Conservation (phyloP, 176 grass and related monocot species). For the maize (Zea mays) region Zm-B73-REFERENCE-NAM-5.0 NC_050100.1:6370501-6371000, state of each 20-base stretch:
- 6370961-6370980: neutral
- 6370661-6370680: conserved; percentile 21
- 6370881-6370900: neutral
- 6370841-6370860: neutral
- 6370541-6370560: conserved; percentile 42
- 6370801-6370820: neutral
- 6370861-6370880: neutral
- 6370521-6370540: conserved; percentile 18
- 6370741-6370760: neutral
- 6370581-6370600: conserved; percentile 42
- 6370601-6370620: conserved; percentile 34
- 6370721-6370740: neutral
- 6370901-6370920: neutral
- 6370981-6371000: neutral
- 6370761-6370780: neutral
- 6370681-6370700: conserved; percentile 22
- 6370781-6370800: neutral
- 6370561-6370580: conserved; percentile 28
- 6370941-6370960: neutral
- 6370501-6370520: conserved; percentile 37
- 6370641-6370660: conserved; percentile 8
- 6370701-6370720: neutral
- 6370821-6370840: neutral
- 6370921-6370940: neutral
- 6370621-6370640: neutral